Base-by-base conservation (phyloP, 306 rosid genomes). In the Citrullus mucosospermus region DNA sequence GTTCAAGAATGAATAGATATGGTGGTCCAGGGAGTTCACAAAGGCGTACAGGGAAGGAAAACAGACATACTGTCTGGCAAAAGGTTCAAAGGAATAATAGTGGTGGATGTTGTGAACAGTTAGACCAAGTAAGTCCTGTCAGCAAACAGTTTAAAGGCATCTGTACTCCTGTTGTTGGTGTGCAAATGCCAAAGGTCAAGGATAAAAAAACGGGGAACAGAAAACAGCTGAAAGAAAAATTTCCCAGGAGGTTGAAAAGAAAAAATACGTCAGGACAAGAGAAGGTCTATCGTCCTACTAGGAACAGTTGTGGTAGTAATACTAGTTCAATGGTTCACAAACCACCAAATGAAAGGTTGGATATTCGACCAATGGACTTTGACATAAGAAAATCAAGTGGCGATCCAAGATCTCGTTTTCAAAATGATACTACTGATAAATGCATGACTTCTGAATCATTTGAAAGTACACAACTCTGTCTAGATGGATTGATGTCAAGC, bases 21-120 rank as follows among this genome's bases (percentile, higher is more conserved):
- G 85, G 87, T 62, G 81, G 82, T 39, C 54, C 53, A 65, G 90
- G 85, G 53, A 67, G 77, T 81, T 75, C 62, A 57, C 87, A 85
- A 62, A 82, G 84, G 78, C 89, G 86, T 80, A 38, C 83, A 3
- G 89, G 92, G 81, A 93, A 89, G 86, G 96, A 84, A 87, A 89
- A 82, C 77, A 84, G 79, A 68, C 92, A 85, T 82, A 84, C 98
- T 18, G 84, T 93, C 41, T 93, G 98, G 98, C 89, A 93, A 81
- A 93, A 87, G 86, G 98, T 93, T 81, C 91, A 91, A 87, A 91
- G 79, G 84, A 84, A 85, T 38, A 78, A 67, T 30, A 74, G 83
- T 65, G 79, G 80, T 65, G 91, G 80, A 56, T 75, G 87, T 80
- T 43, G 28, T 61, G 82, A 78, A 54, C 89, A 86, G 78, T 54